Evolutionary conservation across 305 asterid species (phyloP).

Genomic region (Petunia hybrid): DNA sequence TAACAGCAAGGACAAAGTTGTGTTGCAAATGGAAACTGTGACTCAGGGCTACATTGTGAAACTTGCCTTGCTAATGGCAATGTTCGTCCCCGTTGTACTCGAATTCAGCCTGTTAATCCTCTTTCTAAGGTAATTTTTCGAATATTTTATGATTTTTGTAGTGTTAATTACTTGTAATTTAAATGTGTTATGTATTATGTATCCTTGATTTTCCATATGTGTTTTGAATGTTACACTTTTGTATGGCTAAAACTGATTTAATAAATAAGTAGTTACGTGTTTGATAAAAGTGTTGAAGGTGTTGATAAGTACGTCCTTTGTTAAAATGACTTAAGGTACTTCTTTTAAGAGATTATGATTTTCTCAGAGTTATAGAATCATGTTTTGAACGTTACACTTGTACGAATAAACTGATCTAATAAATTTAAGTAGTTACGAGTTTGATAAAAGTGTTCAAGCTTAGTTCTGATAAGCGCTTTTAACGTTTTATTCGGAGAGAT

Average conservation of each 20-base stretch:
- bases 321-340: too few relatives aligned
- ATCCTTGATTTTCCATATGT: not conserved
- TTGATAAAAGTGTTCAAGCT: too few relatives aligned
- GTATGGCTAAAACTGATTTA: too few relatives aligned
- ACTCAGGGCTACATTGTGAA: conserved; percentile 82
- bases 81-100: conserved; percentile 83
- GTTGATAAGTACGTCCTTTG: too few relatives aligned
- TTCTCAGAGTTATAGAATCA: not conserved
- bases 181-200: not conserved
- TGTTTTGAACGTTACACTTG: not conserved
- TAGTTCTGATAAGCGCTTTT: too few relatives aligned
- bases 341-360: too few relatives aligned
- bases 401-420: not conserved
- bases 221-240: not conserved
- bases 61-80: conserved; percentile 79
- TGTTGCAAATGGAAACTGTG: conserved; percentile 57
- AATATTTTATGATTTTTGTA: not conserved
- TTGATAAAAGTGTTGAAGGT: too few relatives aligned
- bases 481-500: too few relatives aligned
- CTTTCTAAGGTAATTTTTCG: conserved; percentile 62
- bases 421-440: too few relatives aligned
- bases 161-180: not conserved
- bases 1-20: conserved; percentile 71
- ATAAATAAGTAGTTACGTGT: too few relatives aligned
- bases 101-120: conserved; percentile 73